Evolutionary conservation across 2,329 filamentous ascomycete genomes (phyloP), one percentile per base, ranked within the genome.

Genomic region (Ceratocystis eucalypticola): DNA sequence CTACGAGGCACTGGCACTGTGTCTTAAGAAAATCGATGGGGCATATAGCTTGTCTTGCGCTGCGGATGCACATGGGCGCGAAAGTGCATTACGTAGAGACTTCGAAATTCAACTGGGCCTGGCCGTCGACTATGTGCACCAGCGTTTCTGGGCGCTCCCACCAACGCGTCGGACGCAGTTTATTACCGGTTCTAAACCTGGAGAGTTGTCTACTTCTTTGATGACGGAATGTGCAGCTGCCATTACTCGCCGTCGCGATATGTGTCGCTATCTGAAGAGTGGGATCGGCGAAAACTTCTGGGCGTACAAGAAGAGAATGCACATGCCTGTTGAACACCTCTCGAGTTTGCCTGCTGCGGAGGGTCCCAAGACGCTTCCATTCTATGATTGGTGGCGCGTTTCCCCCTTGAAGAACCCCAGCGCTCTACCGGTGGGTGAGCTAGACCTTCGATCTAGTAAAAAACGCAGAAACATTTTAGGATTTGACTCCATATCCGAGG

Each of bases 241-340:
- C 15, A 53, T 64, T 22, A 30, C 53, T 12, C 37, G 25, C 25
- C 53, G 53, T 22, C 17, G 59, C 1, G 64, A 57, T 10, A 65
- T 65, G 53, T 61, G 53, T 44, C 37, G 44, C 8, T 7, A 8
- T 28, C 64, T 65, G 1, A 10, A 48, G 20, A 55, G 41, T 28
- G 22, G 22, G 4, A 48, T 65, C 3, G 64, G 50, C 22, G 28
- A 33, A n/a, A 41, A 50, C 37, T 65, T 59, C 44, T 65, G 64
- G 64, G 37, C 41, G 41, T 65, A 48, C 41, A 65, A 65, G 22
- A n/a, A 48, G 15, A 25, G 61, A 12, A n/a, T 30, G 37, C 28
- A 46, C 22, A 37, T 46, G 64, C 37, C 61, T 8, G n/a, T 6
- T 22, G 37, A 20, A n/a, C 55, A 48, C 22, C 53, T 41, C 17